Evolutionary conservation across 2,329 filamentous ascomycete genomes (phyloP).

Genomic region (Scedosporium boydii): DNA sequence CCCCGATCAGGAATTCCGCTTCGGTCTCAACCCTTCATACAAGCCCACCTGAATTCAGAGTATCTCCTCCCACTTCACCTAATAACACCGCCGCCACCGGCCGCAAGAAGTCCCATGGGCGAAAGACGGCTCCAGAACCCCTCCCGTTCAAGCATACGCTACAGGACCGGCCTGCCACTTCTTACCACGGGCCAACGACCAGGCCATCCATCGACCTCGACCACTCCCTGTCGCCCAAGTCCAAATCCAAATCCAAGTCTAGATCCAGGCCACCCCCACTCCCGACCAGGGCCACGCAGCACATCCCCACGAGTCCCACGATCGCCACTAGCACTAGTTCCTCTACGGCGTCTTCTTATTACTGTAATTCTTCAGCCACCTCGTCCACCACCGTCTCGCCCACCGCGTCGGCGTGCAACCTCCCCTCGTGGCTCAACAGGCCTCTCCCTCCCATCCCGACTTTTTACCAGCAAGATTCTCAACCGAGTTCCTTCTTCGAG

Average conservation of each 20-base stretch:
- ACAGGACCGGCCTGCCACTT: neutral
- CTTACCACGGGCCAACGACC: neutral
- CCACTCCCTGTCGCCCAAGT: neutral
- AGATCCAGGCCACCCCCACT: neutral
- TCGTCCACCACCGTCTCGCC: neutral
- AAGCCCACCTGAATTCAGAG: neutral
- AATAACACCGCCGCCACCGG: neutral
- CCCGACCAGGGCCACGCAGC: neutral
- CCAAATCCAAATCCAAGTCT: neutral
- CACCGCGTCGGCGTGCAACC: neutral
- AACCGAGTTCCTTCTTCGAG: constrained; percentile 4
- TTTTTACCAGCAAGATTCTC: neutral
- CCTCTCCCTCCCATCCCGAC: constrained; percentile 1
- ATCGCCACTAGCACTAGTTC: neutral
- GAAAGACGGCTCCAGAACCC: neutral
- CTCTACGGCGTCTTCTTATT: too few relatives aligned
- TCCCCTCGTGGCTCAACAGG: constrained; percentile 1
- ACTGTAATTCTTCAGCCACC: neutral
- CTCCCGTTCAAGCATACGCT: neutral
- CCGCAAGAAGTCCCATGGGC: neutral
- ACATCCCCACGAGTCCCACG: neutral
- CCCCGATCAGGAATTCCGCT: neutral
- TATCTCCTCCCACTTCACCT: neutral
- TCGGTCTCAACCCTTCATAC: neutral
- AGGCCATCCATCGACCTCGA: neutral